A percentile compares a stretch with the other conserved stretches of the same genome.
These are phyloP conservation scores for Zoysia matrella DNA, from an alignment of 202 grass and related monocot genomes.

Conservation along the genomic window DNA sequence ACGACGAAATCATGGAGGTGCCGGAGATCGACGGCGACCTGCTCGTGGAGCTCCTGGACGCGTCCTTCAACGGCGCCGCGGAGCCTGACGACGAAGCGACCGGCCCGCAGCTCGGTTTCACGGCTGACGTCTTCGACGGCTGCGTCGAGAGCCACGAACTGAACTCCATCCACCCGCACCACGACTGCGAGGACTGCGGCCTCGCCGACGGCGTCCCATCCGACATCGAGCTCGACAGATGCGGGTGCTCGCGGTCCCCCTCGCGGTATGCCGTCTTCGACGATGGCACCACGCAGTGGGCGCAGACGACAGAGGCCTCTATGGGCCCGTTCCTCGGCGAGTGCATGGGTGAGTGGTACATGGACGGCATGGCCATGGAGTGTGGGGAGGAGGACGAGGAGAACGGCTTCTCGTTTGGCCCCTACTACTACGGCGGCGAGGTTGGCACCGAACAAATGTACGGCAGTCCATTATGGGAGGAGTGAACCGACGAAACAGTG, in stretches of 20 bases:
- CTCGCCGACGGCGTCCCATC: conserved; percentile 52
- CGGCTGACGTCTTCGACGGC: not conserved
- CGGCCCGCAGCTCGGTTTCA: not conserved
- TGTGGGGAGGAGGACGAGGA: conserved; percentile 37
- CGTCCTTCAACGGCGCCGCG: not conserved
- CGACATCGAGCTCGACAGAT: conserved; percentile 31
- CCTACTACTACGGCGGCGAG: conserved; percentile 36
- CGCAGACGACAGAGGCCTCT: conserved; percentile 19
- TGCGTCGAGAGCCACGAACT: conserved; percentile 10
- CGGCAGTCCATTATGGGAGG: conserved; percentile 38
- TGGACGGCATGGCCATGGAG: conserved; percentile 49
- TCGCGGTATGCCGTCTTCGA: conserved; percentile 23
- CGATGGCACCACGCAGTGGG: conserved; percentile 36
- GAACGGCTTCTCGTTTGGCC: conserved; percentile 33
- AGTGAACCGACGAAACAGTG: conserved; percentile 3
- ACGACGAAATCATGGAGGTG: conserved; percentile 17
- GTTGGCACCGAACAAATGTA: conserved; percentile 39
- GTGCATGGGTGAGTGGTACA: conserved; percentile 54
- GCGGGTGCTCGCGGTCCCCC: conserved; percentile 29
- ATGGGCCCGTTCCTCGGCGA: conserved; percentile 21
- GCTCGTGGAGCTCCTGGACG: conserved; percentile 48
- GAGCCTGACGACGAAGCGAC: not conserved
- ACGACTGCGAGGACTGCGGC: conserved; percentile 63
- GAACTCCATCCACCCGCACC: conserved; percentile 39
- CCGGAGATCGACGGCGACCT: conserved; percentile 45